Evolutionary conservation across 2,329 filamentous ascomycete genomes (phyloP).

Genomic region (Nothomitra cinnamomea): DNA sequence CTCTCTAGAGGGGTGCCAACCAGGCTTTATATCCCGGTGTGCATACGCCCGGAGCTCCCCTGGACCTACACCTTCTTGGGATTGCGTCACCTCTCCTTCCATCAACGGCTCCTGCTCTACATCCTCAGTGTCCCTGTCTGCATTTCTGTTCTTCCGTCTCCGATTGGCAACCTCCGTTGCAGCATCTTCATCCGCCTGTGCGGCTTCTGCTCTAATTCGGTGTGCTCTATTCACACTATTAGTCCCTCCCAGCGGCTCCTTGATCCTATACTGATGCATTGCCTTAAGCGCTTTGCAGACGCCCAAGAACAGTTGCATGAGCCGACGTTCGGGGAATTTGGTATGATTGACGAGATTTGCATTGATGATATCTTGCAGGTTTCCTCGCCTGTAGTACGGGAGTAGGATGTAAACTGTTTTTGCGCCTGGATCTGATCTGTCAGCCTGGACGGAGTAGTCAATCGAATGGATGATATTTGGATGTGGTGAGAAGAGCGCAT

Average conservation of each 20-base stretch:
- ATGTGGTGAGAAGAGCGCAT: slow-evolving; percentile 70
- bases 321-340: slow-evolving; percentile 66
- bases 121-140: slow-evolving; percentile 41
- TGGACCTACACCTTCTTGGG: slow-evolving; percentile 49
- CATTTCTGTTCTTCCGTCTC: slow-evolving; percentile 24
- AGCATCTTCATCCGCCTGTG: slow-evolving; percentile 32
- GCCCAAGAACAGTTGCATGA: slow-evolving; percentile 83
- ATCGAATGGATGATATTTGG: slow-evolving; percentile 74
- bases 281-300: slow-evolving; percentile 74
- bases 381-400: slow-evolving; percentile 87
- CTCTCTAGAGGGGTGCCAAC: slow-evolving; percentile 30
- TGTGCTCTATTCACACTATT: slow-evolving; percentile 35
- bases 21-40: slow-evolving; percentile 93
- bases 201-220: slow-evolving; percentile 36
- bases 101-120: slow-evolving; percentile 72
- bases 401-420: slow-evolving; percentile 96
- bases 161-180: slow-evolving; percentile 22
- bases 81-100: slow-evolving; percentile 54
- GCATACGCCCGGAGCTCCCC: slow-evolving; percentile 67
- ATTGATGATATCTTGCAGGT: slow-evolving; percentile 96
- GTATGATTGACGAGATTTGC: slow-evolving; percentile 94
- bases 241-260: slow-evolving; percentile 34
- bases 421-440: slow-evolving; percentile 46
- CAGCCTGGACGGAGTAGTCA: slow-evolving; percentile 67
- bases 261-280: slow-evolving; percentile 78